These are phyloP conservation scores for Pascua sp. DNA, from an alignment of 1,284 basidiomycete species.

Conservation along the genomic window DNA sequence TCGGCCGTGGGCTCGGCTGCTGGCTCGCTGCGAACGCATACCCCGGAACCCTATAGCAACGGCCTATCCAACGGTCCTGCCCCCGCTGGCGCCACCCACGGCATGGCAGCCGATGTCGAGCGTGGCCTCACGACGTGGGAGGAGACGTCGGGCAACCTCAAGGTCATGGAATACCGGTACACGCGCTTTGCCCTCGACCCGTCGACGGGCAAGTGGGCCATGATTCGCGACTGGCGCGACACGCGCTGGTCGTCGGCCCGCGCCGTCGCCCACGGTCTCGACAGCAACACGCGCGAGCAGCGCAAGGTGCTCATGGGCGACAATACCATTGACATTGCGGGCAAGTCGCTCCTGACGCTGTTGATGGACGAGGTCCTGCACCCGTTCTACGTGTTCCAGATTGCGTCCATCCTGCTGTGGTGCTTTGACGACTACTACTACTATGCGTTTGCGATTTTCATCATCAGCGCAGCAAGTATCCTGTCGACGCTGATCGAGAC, in stretches of 20 bases:
- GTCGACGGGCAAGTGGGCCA: slow-evolving; percentile 72
- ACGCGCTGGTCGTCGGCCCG: slow-evolving; percentile 65
- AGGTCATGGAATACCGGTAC: slow-evolving; percentile 67
- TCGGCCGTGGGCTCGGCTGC: slow-evolving; percentile 25
- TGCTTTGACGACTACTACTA: slow-evolving; percentile 93
- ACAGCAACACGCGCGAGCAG: slow-evolving; percentile 59
- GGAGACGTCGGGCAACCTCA: slow-evolving; percentile 53
- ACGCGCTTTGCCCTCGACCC: slow-evolving; percentile 86
- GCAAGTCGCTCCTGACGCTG: slow-evolving; percentile 74
- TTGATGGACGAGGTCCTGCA: slow-evolving; percentile 92
- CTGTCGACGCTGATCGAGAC: slow-evolving; percentile 87
- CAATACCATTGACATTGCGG: slow-evolving; percentile 89
- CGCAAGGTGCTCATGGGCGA: slow-evolving; percentile 72
- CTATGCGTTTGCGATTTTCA: slow-evolving; percentile 94
- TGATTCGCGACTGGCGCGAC: slow-evolving; percentile 92
- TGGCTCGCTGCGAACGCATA: neutral
- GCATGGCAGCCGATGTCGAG: slow-evolving; percentile 30
- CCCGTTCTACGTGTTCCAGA: slow-evolving; percentile 97
- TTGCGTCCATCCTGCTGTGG: slow-evolving; percentile 93
- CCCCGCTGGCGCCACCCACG: no score
- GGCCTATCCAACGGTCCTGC: neutral
- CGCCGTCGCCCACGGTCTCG: slow-evolving; percentile 64
- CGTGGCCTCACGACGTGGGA: slow-evolving; percentile 43
- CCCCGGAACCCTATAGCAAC: no score
- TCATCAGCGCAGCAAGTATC: slow-evolving; percentile 86